Evolutionary conservation across 2,329 filamentous ascomycete species (phyloP).

Genomic region (Trichoderma guizhouense): DNA sequence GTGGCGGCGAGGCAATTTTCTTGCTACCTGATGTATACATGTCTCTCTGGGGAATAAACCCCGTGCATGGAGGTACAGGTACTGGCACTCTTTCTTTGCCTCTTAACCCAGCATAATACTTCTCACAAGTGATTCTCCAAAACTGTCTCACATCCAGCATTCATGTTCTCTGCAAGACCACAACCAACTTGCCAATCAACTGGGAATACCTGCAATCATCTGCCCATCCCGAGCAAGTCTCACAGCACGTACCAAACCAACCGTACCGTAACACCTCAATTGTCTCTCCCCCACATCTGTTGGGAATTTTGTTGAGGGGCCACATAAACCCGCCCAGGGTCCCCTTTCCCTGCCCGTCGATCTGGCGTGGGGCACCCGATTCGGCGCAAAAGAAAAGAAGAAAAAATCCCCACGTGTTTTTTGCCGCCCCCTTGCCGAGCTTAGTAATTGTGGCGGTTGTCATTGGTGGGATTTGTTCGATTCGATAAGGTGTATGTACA

Average conservation of each 20-base stretch:
- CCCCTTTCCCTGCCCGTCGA: neutral
- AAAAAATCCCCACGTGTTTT: constrained; percentile 9
- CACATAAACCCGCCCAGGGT: neutral
- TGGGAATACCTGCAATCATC: neutral
- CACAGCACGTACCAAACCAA: too few relatives aligned
- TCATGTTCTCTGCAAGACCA: too few relatives aligned
- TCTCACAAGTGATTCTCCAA: neutral
- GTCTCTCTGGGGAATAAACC: neutral
- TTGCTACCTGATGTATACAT: neutral
- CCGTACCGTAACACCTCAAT: neutral
- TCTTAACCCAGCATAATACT: neutral
- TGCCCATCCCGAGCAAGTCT: neutral
- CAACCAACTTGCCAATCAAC: neutral
- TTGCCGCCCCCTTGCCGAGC: neutral
- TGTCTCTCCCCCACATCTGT: constrained; percentile 17
- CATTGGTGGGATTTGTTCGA: neutral
- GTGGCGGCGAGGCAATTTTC: neutral
- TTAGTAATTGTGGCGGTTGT: neutral
- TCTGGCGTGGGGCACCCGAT: constrained; percentile 13
- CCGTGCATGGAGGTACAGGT: neutral
- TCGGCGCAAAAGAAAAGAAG: neutral
- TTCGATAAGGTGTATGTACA: neutral
- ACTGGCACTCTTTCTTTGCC: neutral
- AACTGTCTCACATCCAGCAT: neutral
- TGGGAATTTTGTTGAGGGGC: constrained; percentile 16